A percentile compares a stretch with the other conserved stretches of the same genome.
Evolutionary conservation across 306 rosid species (phyloP).

Genomic region (Medicago arabica): DNA sequence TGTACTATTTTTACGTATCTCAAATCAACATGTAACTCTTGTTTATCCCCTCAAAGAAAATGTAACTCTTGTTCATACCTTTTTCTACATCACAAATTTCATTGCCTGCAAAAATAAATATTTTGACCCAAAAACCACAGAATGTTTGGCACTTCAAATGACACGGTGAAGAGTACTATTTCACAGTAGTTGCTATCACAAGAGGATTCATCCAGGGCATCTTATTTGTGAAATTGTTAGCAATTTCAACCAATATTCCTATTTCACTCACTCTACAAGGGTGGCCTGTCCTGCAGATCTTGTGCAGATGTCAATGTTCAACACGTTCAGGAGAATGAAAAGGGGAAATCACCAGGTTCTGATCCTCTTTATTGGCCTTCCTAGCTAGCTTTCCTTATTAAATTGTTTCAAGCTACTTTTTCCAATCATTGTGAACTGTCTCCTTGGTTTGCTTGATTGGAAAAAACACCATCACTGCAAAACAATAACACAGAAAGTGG

Average conservation of each 20-base stretch:
- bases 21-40: conserved; percentile 13
- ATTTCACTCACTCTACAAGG: neutral
- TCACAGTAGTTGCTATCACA: conserved; percentile 54
- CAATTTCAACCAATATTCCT: conserved; percentile 60
- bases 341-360: conserved; percentile 16
- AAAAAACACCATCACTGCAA: neutral
- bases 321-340: neutral
- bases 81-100: neutral
- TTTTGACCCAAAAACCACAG: neutral
- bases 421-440: neutral
- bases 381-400: neutral
- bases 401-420: neutral
- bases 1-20: neutral
- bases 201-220: conserved; percentile 55
- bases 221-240: conserved; percentile 55
- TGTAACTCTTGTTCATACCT: neutral
- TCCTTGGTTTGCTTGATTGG: neutral
- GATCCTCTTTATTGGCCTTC: neutral
- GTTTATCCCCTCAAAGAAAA: neutral
- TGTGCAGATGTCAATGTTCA: neutral
- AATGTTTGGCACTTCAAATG: neutral
- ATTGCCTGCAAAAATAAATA: conserved; percentile 8
- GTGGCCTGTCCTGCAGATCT: neutral
- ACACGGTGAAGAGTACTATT: neutral
- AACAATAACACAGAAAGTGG: neutral